A percentile compares a stretch with the other conserved stretches of the same genome.
These are phyloP conservation scores for Closterium sp. DNA, from an alignment of 139 green algal genomes.

Conservation along the genomic window DNA sequence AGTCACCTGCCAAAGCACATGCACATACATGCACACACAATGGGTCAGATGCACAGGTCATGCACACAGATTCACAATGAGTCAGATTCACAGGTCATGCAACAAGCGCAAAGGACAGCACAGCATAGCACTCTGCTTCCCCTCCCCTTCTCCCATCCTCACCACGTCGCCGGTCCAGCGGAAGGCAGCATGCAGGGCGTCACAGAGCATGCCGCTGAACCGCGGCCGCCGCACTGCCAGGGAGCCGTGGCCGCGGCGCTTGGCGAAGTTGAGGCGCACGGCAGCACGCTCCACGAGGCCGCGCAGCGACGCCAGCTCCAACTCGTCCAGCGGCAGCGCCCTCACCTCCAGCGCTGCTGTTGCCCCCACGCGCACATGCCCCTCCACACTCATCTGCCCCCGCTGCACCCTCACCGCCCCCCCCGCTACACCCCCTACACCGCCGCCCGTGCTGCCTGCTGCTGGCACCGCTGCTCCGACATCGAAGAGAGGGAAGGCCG, in stretches of 20 bases:
- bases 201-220: slow-evolving; percentile 56
- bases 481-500: background rate
- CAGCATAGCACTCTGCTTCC: background rate
- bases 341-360: slow-evolving; percentile 16
- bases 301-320: slow-evolving; percentile 55
- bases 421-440: background rate
- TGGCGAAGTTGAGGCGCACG: slow-evolving; percentile 49
- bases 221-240: slow-evolving; percentile 31
- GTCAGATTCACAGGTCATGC: no score
- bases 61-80: background rate
- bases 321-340: slow-evolving; percentile 54
- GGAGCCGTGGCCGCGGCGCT: slow-evolving; percentile 35
- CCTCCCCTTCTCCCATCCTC: background rate
- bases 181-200: slow-evolving; percentile 43
- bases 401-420: background rate
- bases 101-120: background rate
- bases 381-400: background rate
- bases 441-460: background rate
- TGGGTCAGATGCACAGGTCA: background rate
- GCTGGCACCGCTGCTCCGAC: no score
- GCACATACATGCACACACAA: background rate
- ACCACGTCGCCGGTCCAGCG: slow-evolving; percentile 56
- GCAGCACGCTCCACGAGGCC: slow-evolving; percentile 47
- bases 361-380: background rate
- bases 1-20: slow-evolving; percentile 29